A percentile compares a stretch with the other conserved stretches of the same genome.
phyloP scores from a whole-genome alignment of 2,329 filamentous ascomycete species.

The Apiospora aurea region DNA sequence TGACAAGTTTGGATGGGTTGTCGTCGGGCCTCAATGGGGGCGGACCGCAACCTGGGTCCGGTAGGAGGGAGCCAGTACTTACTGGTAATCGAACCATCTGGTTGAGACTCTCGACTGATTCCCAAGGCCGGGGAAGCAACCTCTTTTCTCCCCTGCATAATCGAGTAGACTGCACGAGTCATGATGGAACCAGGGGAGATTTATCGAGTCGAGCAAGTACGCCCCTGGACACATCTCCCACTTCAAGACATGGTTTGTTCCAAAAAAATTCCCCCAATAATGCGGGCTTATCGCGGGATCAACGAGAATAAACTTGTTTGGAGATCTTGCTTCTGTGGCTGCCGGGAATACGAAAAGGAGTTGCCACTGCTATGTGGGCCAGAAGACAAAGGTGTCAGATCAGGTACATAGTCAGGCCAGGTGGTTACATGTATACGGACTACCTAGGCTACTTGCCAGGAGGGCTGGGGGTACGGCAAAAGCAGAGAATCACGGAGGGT shows the following conservation, averaged over 20 bases:
- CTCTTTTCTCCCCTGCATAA: not conserved
- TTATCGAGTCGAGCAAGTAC: not conserved
- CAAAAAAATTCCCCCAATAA: not conserved
- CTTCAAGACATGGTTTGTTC: not conserved
- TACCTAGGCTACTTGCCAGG: not conserved
- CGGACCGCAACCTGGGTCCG: not conserved
- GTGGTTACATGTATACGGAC: not conserved
- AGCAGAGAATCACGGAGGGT: no score
- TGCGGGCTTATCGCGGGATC: not conserved
- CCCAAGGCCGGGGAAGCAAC: not conserved
- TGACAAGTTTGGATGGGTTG: not conserved
- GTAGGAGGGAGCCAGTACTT: not conserved
- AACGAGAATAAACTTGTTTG: not conserved
- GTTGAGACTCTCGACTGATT: not conserved
- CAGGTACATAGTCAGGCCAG: not conserved
- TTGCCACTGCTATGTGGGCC: not conserved
- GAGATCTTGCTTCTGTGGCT: not conserved
- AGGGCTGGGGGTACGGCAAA: no score
- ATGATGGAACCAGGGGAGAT: not conserved
- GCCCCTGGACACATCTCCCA: not conserved
- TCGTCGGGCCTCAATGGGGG: not conserved
- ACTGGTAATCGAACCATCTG: not conserved
- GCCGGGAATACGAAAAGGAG: not conserved
- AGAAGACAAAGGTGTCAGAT: not conserved
- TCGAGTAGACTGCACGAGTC: not conserved